Conservation (phyloP, 106 monocot genomes). For the Hemerocallis citrina region DNA sequence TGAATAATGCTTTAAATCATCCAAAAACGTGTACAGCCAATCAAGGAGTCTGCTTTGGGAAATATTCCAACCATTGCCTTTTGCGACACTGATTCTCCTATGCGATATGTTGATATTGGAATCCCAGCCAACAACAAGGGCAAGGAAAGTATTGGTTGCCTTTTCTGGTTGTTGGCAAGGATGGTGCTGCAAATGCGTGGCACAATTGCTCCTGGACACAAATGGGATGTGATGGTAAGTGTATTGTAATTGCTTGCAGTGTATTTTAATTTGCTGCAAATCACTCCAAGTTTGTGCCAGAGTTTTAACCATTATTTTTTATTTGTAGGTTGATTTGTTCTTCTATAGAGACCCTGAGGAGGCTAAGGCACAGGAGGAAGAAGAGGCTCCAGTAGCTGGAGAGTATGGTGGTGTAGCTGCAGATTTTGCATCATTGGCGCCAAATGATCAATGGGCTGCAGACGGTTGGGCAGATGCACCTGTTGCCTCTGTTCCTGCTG, state of each 20-base stretch:
- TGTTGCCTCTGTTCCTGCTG: slow-evolving; percentile 6
- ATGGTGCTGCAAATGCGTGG: slow-evolving; percentile 65
- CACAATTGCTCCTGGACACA: slow-evolving; percentile 46
- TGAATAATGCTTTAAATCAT: not conserved
- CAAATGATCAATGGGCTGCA: slow-evolving; percentile 28
- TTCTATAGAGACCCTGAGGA: slow-evolving; percentile 90
- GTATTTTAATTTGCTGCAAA: not conserved
- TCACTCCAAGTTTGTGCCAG: no score
- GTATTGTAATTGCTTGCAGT: not conserved
- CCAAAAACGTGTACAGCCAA: slow-evolving; percentile 24
- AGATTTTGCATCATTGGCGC: slow-evolving; percentile 23
- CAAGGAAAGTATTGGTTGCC: slow-evolving; percentile 43
- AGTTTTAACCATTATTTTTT: not conserved
- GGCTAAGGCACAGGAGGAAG: slow-evolving; percentile 66
- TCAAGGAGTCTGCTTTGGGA: slow-evolving; percentile 59
- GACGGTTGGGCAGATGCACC: slow-evolving; percentile 10
- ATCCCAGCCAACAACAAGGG: slow-evolving; percentile 78
- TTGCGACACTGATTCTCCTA: slow-evolving; percentile 66
- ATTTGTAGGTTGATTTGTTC: slow-evolving; percentile 66
- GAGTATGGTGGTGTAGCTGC: slow-evolving; percentile 38
- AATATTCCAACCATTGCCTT: slow-evolving; percentile 72
- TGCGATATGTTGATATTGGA: slow-evolving; percentile 66
- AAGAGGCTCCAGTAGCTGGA: slow-evolving; percentile 32
- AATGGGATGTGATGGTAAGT: slow-evolving; percentile 64
- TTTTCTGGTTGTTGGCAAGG: slow-evolving; percentile 54